phyloP scores from a whole-genome alignment of 371 early-diverging fungal genomes.

The Umbelopsis sp. region DNA sequence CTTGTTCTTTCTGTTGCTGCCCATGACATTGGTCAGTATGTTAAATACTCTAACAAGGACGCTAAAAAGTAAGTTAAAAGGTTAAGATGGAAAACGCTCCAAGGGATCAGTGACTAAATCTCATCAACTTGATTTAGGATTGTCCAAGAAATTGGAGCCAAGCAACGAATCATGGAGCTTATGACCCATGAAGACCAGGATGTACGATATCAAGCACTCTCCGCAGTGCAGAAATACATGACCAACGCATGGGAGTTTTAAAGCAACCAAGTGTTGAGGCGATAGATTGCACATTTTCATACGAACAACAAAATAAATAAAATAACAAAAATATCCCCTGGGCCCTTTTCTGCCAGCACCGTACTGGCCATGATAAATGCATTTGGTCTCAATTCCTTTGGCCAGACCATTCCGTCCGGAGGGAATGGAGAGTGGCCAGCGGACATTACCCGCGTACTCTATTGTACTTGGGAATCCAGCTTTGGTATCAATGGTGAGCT shows the following conservation, averaged over 20 bases:
- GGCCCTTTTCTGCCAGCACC: background rate
- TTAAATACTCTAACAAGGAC: conserved; percentile 74
- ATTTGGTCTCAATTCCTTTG: conserved; percentile 43
- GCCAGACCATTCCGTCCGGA: conserved; percentile 25
- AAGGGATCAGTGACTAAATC: too few species aligned
- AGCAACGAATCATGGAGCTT: conserved; percentile 92
- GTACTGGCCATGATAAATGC: conserved; percentile 21
- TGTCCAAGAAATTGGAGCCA: conserved; percentile 89
- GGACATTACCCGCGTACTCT: conserved; percentile 18
- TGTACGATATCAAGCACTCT: conserved; percentile 89
- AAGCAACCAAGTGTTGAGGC: background rate
- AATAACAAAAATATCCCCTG: background rate
- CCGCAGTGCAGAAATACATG: conserved; percentile 89
- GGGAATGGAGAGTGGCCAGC: background rate
- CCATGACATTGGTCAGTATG: conserved; percentile 93
- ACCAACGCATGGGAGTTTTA: conserved; percentile 45
- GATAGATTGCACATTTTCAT: conserved; percentile 9
- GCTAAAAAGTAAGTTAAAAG: conserved; percentile 73
- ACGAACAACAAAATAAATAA: conserved; percentile 1
- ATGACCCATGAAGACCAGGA: conserved; percentile 87
- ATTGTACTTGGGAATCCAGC: conserved; percentile 42
- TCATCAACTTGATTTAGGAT: conserved; percentile 34
- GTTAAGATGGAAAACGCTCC: background rate
- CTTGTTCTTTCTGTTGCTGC: conserved; percentile 84
- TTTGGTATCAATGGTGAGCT: conserved; percentile 29